Conservation (phyloP, 805 yeast genomes). For the Zygoascus ofunaensis region DNA sequence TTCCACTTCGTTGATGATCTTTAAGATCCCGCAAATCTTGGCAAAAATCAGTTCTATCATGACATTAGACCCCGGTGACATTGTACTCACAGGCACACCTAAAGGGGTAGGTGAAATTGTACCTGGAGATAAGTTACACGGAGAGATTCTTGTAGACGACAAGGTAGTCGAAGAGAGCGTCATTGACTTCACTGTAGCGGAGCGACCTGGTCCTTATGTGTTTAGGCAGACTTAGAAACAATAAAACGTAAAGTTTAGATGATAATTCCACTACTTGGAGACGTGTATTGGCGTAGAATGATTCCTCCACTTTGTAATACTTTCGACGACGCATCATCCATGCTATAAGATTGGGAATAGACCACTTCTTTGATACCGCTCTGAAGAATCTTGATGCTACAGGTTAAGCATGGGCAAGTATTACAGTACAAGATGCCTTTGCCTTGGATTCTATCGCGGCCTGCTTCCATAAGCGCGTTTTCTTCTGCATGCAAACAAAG, state of each 20-base stretch:
- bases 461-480: constrained; percentile 89
- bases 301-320: constrained; percentile 73
- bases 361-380: constrained; percentile 86
- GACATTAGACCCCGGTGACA: constrained; percentile 86
- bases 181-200: constrained; percentile 44
- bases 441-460: constrained; percentile 68
- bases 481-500: constrained; percentile 96
- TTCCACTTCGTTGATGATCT: constrained; percentile 72
- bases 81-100: constrained; percentile 93
- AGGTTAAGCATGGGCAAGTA: constrained; percentile 93
- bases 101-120: constrained; percentile 84
- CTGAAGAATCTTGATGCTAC: constrained; percentile 92
- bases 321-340: constrained; percentile 70
- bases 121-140: constrained; percentile 72
- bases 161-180: constrained; percentile 41
- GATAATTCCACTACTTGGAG: constrained; percentile 28
- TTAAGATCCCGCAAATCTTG: constrained; percentile 73
- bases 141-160: constrained; percentile 51
- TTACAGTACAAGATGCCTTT: constrained; percentile 75
- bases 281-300: constrained; percentile 49
- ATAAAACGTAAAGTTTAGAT: background rate
- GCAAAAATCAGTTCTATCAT: constrained; percentile 77
- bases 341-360: constrained; percentile 82
- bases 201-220: constrained; percentile 51
- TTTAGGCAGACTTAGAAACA: constrained; percentile 35